Evolutionary conservation across 2,329 filamentous ascomycete species (phyloP).

Genomic region (Colletotrichum destructivum): DNA sequence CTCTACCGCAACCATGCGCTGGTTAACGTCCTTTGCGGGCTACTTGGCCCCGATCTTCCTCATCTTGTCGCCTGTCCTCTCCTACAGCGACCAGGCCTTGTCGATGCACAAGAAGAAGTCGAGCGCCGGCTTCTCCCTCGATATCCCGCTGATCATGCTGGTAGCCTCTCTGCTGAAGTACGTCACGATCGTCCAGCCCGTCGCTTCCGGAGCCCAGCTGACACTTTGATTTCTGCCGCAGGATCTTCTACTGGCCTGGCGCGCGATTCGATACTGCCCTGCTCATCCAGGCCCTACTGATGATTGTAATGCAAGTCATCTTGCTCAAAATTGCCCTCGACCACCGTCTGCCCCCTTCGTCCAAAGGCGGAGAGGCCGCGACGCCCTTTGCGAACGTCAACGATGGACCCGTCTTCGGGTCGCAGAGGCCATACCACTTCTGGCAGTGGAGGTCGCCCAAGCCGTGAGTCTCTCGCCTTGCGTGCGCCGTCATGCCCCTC

Average conservation of each 20-base stretch:
- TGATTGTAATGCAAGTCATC: conserved; percentile 74
- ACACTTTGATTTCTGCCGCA: conserved; percentile 49
- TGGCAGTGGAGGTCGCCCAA: conserved; percentile 85
- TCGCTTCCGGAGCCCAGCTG: conserved; percentile 30
- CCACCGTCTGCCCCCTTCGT: conserved; percentile 72
- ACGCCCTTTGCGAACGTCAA: conserved; percentile 73
- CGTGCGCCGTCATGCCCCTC: background rate
- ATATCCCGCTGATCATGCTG: conserved; percentile 81
- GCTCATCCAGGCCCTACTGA: conserved; percentile 75
- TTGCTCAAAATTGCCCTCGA: conserved; percentile 79
- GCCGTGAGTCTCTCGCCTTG: conserved; percentile 63
- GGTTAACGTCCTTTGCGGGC: conserved; percentile 59
- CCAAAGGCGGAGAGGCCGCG: conserved; percentile 72
- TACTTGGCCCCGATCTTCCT: conserved; percentile 75
- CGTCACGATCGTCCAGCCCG: conserved; percentile 35
- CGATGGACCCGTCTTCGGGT: conserved; percentile 53
- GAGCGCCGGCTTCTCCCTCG: conserved; percentile 78
- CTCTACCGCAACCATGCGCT: conserved; percentile 26
- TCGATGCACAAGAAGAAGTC: conserved; percentile 76
- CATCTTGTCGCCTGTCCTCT: conserved; percentile 74
- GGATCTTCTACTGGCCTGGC: conserved; percentile 80
- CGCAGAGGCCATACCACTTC: conserved; percentile 79
- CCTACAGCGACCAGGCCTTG: conserved; percentile 76
- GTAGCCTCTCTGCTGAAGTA: conserved; percentile 77
- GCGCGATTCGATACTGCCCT: conserved; percentile 75